Evolutionary conservation across 202 grass and related monocot species (phyloP).

Genomic region (Eragrostis tef): DNA sequence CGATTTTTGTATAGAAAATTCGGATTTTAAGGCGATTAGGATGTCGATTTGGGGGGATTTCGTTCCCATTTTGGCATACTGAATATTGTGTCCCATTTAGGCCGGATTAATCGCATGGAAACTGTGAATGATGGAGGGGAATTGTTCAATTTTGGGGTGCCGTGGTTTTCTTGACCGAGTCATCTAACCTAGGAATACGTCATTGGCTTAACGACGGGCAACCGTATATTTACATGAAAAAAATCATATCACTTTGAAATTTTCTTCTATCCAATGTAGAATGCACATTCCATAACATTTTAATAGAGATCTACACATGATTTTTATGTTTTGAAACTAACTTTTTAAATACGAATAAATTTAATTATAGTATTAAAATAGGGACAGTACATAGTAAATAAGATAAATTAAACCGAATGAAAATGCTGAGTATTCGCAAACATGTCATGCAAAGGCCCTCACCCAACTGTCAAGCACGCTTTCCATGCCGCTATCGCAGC

Average conservation of each 20-base stretch:
- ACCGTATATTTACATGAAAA: neutral
- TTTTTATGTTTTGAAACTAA: neutral
- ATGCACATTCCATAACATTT: neutral
- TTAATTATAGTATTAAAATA: neutral
- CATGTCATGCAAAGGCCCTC: neutral
- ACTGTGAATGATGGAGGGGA: neutral
- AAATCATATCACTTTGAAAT: neutral
- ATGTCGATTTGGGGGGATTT: neutral
- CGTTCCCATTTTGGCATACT: neutral
- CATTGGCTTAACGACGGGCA: neutral
- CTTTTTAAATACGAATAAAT: no score
- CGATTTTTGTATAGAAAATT: neutral
- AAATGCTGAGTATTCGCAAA: neutral
- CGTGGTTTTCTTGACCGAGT: neutral
- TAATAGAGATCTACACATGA: no score
- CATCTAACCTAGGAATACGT: neutral
- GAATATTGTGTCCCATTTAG: no score
- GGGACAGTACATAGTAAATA: neutral
- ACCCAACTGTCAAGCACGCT: slow-evolving; percentile 24
- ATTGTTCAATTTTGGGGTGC: neutral
- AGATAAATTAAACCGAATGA: neutral
- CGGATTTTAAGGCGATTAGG: neutral
- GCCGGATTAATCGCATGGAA: neutral
- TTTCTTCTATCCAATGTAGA: neutral
- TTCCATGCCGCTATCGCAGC: slow-evolving; percentile 34